phyloP scores from a whole-genome alignment of 2,329 filamentous ascomycete genomes.

The Moelleriella libera region DNA sequence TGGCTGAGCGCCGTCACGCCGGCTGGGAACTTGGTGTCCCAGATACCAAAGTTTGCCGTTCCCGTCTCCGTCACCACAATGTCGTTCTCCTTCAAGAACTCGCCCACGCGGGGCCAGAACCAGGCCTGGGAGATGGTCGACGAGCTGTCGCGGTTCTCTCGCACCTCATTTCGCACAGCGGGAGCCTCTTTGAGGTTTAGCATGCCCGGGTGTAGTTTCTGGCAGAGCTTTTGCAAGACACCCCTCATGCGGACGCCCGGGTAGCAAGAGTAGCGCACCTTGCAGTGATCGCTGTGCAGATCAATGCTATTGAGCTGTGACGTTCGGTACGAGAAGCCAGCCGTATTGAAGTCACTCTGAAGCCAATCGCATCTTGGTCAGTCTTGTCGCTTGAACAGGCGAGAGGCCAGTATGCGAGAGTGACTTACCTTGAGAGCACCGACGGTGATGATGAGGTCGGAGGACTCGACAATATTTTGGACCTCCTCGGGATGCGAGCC shows the following conservation, averaged over 20 bases:
- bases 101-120: conserved; percentile 65
- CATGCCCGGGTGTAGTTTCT: conserved; percentile 40
- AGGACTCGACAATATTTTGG: conserved; percentile 47
- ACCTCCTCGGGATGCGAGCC: conserved; percentile 53
- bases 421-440: conserved; percentile 40
- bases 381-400: too few relatives aligned
- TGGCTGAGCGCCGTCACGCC: conserved; percentile 72
- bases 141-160: conserved; percentile 22
- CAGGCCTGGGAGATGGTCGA: conserved; percentile 50
- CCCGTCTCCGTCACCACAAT: conserved; percentile 79
- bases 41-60: conserved; percentile 78
- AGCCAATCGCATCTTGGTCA: not conserved
- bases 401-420: too few relatives aligned
- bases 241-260: conserved; percentile 65
- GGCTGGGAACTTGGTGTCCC: conserved; percentile 66
- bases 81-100: conserved; percentile 59
- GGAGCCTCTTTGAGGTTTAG: conserved; percentile 42
- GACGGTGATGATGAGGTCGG: conserved; percentile 58
- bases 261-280: conserved; percentile 67
- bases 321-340: conserved; percentile 69
- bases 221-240: conserved; percentile 57
- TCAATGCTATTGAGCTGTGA: conserved; percentile 68
- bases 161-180: conserved; percentile 35
- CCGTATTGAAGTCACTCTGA: conserved; percentile 67
- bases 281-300: conserved; percentile 60